These are phyloP conservation scores for Oidiodendron maius DNA, from an alignment of 495 filamentous ascomycete genomes.

Conservation along the genomic window DNA sequence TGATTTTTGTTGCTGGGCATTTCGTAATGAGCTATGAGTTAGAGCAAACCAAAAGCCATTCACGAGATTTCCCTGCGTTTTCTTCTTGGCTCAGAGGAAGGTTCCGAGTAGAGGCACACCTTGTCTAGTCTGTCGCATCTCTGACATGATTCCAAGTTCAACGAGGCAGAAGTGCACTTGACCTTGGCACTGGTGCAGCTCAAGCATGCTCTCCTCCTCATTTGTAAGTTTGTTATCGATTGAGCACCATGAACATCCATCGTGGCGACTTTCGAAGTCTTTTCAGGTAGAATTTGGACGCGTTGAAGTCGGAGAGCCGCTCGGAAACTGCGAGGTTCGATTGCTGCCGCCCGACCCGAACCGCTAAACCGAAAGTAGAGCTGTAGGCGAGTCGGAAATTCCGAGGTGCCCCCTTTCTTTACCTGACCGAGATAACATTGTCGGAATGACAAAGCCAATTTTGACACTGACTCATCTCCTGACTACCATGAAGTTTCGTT, in stretches of 20 bases:
- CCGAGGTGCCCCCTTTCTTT: no score
- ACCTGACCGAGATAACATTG: no score
- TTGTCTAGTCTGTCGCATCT: conserved; percentile 10
- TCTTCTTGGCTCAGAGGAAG: conserved; percentile 10
- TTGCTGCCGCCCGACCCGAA: no score
- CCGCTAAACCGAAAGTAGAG: no score
- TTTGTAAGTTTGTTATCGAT: conserved; percentile 3
- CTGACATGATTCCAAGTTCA: conserved; percentile 7
- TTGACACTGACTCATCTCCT: no score
- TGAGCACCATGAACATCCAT: conserved; percentile 4
- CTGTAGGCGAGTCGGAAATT: no score
- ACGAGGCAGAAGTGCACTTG: conserved; percentile 11
- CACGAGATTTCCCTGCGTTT: conserved; percentile 6
- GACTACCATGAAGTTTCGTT: no score
- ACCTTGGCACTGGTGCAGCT: conserved; percentile 12
- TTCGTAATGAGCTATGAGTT: conserved; percentile 2
- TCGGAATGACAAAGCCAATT: no score
- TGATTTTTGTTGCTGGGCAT: conserved; percentile 1
- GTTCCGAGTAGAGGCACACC: conserved; percentile 6
- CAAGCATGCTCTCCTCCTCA: conserved; percentile 9
- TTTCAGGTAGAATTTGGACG: conserved; percentile 3
- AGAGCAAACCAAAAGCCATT: conserved; percentile 2
- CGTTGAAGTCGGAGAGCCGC: conserved; percentile 5
- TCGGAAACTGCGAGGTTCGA: no score
- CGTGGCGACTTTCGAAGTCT: conserved; percentile 3